These are phyloP conservation scores for Arachnomyces sp. DNA, from an alignment of 2,329 filamentous ascomycete species.

Conservation along the genomic window DNA sequence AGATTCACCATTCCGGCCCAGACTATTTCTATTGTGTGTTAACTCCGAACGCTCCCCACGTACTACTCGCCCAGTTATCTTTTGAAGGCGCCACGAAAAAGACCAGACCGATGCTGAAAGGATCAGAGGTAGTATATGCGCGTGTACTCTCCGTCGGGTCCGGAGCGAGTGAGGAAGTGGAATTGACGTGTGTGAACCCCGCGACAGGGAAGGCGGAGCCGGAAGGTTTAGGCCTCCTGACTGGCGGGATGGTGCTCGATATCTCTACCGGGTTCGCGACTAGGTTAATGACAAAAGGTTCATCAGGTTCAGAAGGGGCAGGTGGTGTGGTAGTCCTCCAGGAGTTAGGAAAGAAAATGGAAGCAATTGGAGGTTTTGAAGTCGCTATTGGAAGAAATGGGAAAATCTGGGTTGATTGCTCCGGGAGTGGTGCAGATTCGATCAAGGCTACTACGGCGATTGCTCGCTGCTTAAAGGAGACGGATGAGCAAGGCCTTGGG, in stretches of 20 bases:
- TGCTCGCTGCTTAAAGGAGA: conserved; percentile 67
- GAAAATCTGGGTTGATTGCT: conserved; percentile 79
- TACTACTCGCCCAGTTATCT: conserved; percentile 74
- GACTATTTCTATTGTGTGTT: conserved; percentile 78
- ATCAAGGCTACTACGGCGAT: conserved; percentile 67
- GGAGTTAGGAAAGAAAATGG: conserved; percentile 68
- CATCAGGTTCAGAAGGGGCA: conserved; percentile 39
- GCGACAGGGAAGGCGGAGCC: conserved; percentile 80
- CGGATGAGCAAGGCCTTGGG: conserved; percentile 55
- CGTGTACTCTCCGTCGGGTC: conserved; percentile 70
- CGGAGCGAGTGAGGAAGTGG: conserved; percentile 76
- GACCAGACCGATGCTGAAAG: conserved; percentile 68
- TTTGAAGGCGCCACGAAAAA: conserved; percentile 93
- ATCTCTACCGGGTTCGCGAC: conserved; percentile 77
- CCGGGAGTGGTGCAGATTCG: conserved; percentile 45
- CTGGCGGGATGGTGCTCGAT: conserved; percentile 77
- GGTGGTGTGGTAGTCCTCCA: conserved; percentile 68
- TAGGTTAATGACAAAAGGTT: conserved; percentile 56
- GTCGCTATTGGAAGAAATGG: conserved; percentile 91
- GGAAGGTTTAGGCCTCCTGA: conserved; percentile 77
- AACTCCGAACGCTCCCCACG: conserved; percentile 54
- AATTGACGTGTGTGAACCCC: conserved; percentile 81
- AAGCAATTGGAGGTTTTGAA: conserved; percentile 62
- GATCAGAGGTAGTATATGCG: conserved; percentile 80
- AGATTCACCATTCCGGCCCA: conserved; percentile 64